Base-by-base conservation (phyloP, 2,329 filamentous ascomycete species). In the Cryphonectria japonica region DNA sequence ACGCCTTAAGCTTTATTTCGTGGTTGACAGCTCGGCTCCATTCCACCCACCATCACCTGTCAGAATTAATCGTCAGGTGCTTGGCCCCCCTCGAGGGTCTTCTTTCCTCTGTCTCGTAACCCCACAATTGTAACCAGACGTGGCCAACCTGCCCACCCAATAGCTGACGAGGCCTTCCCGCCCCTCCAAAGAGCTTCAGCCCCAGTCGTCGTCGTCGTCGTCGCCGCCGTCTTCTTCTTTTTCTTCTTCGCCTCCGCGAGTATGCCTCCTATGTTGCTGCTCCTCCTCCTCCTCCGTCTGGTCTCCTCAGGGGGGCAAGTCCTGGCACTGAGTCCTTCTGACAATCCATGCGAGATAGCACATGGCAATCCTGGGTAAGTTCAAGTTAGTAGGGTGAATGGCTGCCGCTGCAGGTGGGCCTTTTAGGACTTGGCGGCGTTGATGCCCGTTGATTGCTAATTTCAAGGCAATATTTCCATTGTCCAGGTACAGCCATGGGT, bases 311-410 rank as follows among this genome's bases (percentile, higher is more conserved):
- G 46, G 16, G 46, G 46, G 2, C 7, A 19, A 7, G 22, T n/a
- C 46, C 39, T 60, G 34, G 43, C 57, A 22, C 13, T 26, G 14
- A 32, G 52, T 52, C 50, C 46, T 41, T 32, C 26, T 50, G n/a
- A 32, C 32, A 14, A n/a, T 46, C 71, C 69, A 57, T 71, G 71
- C 69, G 54, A 65, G 26, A 66, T 39, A 63, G 54, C 71, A 72
- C 71, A 72, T 72, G 71, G 71, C 71, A 66, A 39, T 64, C 71
- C 63, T 66, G 68, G 68, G 68, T 43, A 9, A 50, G 9, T 22
- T 50, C n/a, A 19, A 50, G 22, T n/a, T 50, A 50, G 22, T 69
- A 64, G 37, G 61, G 61, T 64, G 63, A 41, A 26, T 50, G 69
- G 64, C 69, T 62, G 65, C 64, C 64, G 41, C 69, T 57, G 16